Evolutionary conservation across 257 asterid species (phyloP), one percentile per base, ranked within the genome.

Genomic region (Paulownia fortunei): DNA sequence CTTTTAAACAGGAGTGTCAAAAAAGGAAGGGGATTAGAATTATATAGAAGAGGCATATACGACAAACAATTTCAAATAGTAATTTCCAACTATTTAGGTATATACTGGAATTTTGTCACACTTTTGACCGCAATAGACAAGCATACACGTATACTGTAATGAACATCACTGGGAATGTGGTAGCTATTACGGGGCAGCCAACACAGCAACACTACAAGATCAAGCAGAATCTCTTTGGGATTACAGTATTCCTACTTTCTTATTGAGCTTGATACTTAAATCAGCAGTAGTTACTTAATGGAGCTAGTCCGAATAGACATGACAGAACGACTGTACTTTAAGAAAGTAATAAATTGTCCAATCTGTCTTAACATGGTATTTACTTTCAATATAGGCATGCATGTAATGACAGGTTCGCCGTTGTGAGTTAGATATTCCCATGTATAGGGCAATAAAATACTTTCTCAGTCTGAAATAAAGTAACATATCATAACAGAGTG

Each of bases 141-240:
- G 47, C 41, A 42, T 26, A 36, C 69, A 73, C 11, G 23, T 30
- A n/a, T n/a, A n/a, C n/a, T n/a, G n/a, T n/a, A n/a, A n/a, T n/a
- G n/a, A n/a, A n/a, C n/a, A n/a, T n/a, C n/a, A n/a, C n/a, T n/a
- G n/a, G n/a, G n/a, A n/a, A n/a, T n/a, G n/a, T n/a, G n/a, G n/a
- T n/a, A n/a, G n/a, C n/a, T n/a, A n/a, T n/a, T n/a, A n/a, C n/a
- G n/a, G n/a, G n/a, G 51, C 61, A 52, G 46, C 27, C 24, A 64
- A 42, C 52, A 27, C n/a, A 55, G 37, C 42, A 58, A 51, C 67
- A 74, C 60, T 74, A 60, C 72, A 59, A 44, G 72, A 60, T 37
- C 73, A 75, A 59, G 49, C 21, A 59, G 37, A 62, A 46, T 39
- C 51, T 0, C 66, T 19, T 51, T 69, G 23, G 69, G 72, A 76